Evolutionary conservation across 2,329 filamentous ascomycete genomes (phyloP), one percentile per base, ranked within the genome.

Genomic region (Cyanodermella asteris): DNA sequence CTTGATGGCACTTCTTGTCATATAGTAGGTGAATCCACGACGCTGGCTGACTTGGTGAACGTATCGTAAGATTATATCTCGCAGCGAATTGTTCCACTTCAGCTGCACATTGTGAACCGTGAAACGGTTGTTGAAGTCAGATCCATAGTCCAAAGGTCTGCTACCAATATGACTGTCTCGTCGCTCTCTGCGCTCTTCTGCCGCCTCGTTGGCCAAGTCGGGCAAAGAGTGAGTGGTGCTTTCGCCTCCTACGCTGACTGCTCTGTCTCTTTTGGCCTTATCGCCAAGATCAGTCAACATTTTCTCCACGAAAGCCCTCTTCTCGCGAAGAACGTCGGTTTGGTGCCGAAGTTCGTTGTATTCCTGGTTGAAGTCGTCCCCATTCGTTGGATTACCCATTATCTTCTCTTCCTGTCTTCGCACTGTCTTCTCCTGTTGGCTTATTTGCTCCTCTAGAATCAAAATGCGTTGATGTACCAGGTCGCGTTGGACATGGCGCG

Each of bases 91-190:
- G 53, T 91, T 94, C 87, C 87, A 97, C 48, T 97, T 97, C 29
- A 97, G 56, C 41, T 97, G 87, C 44, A 90, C 66, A 39, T 97
- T 97, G 55, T 97, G 87, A 26, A 97, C 75, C 38, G 94, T 84
- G 53, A 97, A 97, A 2, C 87, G 75, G 42, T 97, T 97, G 45
- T 90, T 87, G 56, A 93, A 97, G 43, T 94, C 82, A 46, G 76
- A 91, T 36, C 84, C 84, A 35, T 93, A 81, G 10, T 75, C 66
- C 4, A 72, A 64, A 1, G 72, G 65, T 3, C 71, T 67, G 2
- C 72, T 62, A 34, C 78, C 70, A 26, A 73, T 54, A n/a, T n/a
- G n/a, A n/a, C n/a, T n/a, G n/a, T n/a, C n/a, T n/a, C n/a, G n/a
- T n/a, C n/a, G n/a, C 9, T 59, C 62, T 22, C 61, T 56, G 16